Conservation (phyloP, 192 early-diverging fungal genomes). For the Coemansia umbellata region DNA sequence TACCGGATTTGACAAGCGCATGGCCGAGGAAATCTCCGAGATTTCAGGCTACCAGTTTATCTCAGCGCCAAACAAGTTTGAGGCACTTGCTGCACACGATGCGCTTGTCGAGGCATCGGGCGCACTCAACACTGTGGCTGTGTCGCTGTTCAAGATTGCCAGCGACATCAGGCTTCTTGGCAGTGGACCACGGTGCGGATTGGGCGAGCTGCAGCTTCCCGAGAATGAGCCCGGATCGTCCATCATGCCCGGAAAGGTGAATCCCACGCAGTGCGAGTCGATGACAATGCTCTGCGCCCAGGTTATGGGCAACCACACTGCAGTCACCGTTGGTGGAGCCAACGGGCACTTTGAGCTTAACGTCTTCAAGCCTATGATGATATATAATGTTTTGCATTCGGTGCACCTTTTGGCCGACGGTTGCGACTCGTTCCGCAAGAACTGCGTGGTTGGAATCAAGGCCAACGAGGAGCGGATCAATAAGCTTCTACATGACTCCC, state of each 20-base stretch:
- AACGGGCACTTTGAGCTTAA: constrained; percentile 99
- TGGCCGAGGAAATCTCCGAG: constrained; percentile 83
- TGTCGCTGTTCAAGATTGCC: constrained; percentile 98
- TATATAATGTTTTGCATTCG: constrained; percentile 95
- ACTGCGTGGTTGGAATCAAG: constrained; percentile 93
- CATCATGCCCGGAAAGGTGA: constrained; percentile 99
- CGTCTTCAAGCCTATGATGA: constrained; percentile 99
- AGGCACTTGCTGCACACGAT: constrained; percentile 98
- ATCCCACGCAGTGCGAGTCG: constrained; percentile 99
- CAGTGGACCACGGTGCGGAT: constrained; percentile 95
- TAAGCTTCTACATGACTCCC: constrained; percentile 80
- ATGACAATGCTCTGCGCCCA: constrained; percentile 99
- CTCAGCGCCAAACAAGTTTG: constrained; percentile 99
- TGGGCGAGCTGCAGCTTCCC: constrained; percentile 93
- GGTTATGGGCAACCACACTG: constrained; percentile 98
- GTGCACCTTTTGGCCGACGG: constrained; percentile 85
- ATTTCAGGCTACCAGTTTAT: constrained; percentile 88
- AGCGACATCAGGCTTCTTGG: constrained; percentile 97
- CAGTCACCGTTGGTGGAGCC: constrained; percentile 86
- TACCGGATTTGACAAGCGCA: constrained; percentile 85
- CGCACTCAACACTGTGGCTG: constrained; percentile 90
- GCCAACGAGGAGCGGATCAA: constrained; percentile 91
- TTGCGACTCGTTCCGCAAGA: constrained; percentile 85
- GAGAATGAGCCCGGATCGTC: constrained; percentile 99
- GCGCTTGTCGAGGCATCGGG: constrained; percentile 96